Percentiles rank a stretch among this genome's conserved stretches.
phyloP scores from a whole-genome alignment of 805 yeast species.

The Tanozyma kutaoensis region DNA sequence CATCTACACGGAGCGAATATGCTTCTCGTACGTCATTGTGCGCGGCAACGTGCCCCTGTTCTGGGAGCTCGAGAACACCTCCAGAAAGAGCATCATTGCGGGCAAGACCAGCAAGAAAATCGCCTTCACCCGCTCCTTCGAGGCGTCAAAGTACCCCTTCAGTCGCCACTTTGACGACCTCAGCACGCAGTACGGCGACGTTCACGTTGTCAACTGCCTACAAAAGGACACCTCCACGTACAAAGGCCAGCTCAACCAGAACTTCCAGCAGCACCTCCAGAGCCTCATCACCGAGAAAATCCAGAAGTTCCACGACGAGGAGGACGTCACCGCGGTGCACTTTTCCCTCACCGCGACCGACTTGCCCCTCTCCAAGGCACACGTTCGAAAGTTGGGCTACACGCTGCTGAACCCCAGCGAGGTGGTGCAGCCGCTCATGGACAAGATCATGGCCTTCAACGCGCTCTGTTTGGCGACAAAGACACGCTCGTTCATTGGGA shows the following conservation, averaged over 20 bases:
- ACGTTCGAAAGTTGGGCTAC: slow-evolving; percentile 22
- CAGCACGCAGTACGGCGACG: slow-evolving; percentile 33
- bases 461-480: slow-evolving; percentile 29
- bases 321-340: slow-evolving; percentile 5
- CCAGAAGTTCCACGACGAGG: slow-evolving; percentile 7
- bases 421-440: slow-evolving; percentile 13
- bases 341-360: slow-evolving; percentile 7
- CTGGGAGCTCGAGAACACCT: slow-evolving; percentile 35
- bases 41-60: slow-evolving; percentile 44
- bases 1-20: slow-evolving; percentile 24
- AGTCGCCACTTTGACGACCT: slow-evolving; percentile 34
- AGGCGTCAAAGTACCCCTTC: slow-evolving; percentile 41
- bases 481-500: slow-evolving; percentile 23
- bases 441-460: slow-evolving; percentile 29
- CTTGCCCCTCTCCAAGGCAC: slow-evolving; percentile 18
- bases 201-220: slow-evolving; percentile 36
- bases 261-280: slow-evolving; percentile 21
- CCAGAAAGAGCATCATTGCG: slow-evolving; percentile 19
- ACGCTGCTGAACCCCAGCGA: slow-evolving; percentile 17
- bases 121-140: slow-evolving; percentile 36
- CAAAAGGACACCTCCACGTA: slow-evolving; percentile 24
- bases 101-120: slow-evolving; percentile 23
- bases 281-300: slow-evolving; percentile 14
- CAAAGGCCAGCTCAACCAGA: slow-evolving; percentile 32
- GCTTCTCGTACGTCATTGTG: slow-evolving; percentile 31